Conservation (phyloP, 2,329 filamentous ascomycete species). For the Talaromyces sp. region DNA sequence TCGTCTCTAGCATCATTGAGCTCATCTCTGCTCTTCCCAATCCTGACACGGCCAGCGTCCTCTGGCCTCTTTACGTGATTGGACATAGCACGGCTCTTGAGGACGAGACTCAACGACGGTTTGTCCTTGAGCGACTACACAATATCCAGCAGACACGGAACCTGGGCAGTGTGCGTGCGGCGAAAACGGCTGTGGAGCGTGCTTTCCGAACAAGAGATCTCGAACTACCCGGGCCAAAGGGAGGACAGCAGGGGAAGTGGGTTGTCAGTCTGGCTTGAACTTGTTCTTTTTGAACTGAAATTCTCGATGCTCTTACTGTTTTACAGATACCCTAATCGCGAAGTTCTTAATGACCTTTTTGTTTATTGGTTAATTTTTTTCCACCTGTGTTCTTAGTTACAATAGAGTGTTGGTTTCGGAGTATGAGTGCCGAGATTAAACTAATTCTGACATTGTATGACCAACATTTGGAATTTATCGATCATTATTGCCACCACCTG, state of each 20-base stretch:
- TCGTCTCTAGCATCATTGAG: conserved; percentile 16
- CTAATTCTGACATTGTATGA: background rate
- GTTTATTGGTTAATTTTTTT: conserved; percentile 18
- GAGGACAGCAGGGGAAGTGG: background rate
- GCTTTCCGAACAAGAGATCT: conserved; percentile 16
- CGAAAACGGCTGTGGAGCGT: conserved; percentile 18
- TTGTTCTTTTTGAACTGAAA: background rate
- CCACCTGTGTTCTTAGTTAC: conserved; percentile 5
- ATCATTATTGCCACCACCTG: background rate
- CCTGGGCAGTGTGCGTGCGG: conserved; percentile 23
- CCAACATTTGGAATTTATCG: background rate
- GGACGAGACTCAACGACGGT: conserved; percentile 22
- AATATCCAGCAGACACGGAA: conserved; percentile 21
- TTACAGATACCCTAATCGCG: background rate
- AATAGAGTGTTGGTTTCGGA: background rate
- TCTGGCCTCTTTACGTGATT: conserved; percentile 22
- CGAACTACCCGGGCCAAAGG: background rate
- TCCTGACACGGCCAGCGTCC: conserved; percentile 17
- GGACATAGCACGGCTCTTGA: conserved; percentile 19
- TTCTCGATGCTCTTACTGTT: background rate
- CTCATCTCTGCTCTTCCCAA: conserved; percentile 16
- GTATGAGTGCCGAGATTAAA: background rate
- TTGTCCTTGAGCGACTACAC: conserved; percentile 24
- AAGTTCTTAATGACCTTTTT: background rate
- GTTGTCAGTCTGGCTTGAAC: background rate